A percentile compares a stretch with the other conserved stretches of the same genome.
These are phyloP conservation scores for Cladosporium sp. DNA, from an alignment of 2,329 filamentous ascomycete genomes.

Conservation along the genomic window DNA sequence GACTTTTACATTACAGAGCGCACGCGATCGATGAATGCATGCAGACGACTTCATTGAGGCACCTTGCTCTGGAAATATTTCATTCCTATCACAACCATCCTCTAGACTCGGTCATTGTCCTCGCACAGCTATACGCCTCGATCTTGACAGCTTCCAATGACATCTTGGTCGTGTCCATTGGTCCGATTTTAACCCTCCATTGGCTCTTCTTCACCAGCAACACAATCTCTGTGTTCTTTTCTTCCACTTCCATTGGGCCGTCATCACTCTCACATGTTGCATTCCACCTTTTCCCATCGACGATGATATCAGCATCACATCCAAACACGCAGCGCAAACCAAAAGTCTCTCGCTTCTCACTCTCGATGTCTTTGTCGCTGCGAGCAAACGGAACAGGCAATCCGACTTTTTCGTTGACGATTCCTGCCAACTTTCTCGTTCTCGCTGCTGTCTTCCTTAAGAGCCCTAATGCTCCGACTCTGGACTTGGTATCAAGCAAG, in stretches of 20 bases:
- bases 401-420: slow-evolving; percentile 76
- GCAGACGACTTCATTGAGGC: no score
- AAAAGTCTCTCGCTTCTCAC: slow-evolving; percentile 37
- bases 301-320: slow-evolving; percentile 52
- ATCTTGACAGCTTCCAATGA: slow-evolving; percentile 30
- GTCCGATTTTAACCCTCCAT: slow-evolving; percentile 21
- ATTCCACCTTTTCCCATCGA: slow-evolving; percentile 43
- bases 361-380: slow-evolving; percentile 20
- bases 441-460: slow-evolving; percentile 65
- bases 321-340: slow-evolving; percentile 55
- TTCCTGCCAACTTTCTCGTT: slow-evolving; percentile 69
- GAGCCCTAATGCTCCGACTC: slow-evolving; percentile 46
- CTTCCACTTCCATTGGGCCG: neutral
- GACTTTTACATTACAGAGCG: neutral
- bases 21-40: no score
- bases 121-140: slow-evolving; percentile 25
- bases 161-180: slow-evolving; percentile 21
- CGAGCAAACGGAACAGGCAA: slow-evolving; percentile 44
- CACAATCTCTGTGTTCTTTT: slow-evolving; percentile 14
- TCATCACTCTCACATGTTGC: slow-evolving; percentile 6
- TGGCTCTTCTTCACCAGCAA: slow-evolving; percentile 27
- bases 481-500: slow-evolving; percentile 17
- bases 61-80: no score
- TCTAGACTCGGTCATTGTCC: slow-evolving; percentile 22
- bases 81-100: slow-evolving; percentile 17